A percentile compares a stretch with the other conserved stretches of the same genome.
phyloP scores from a whole-genome alignment of 2,329 filamentous ascomycete species.

The Alternaria postmessia region DNA sequence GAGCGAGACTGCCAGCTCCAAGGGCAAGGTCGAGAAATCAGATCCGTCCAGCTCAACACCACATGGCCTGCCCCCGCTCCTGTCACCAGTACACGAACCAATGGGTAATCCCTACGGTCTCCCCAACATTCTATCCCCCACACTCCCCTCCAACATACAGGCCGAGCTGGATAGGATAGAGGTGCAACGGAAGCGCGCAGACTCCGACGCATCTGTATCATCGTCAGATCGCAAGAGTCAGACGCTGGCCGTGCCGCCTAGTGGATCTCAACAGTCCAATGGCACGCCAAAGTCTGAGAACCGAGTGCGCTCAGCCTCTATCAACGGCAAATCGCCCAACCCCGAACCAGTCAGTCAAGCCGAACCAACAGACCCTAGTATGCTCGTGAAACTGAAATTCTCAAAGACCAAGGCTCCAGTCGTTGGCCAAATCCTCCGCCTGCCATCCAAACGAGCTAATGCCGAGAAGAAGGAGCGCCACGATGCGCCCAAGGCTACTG shows the following conservation, averaged over 20 bases:
- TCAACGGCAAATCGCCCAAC: constrained; percentile 39
- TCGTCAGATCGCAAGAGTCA: constrained; percentile 45
- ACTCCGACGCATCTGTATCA: constrained; percentile 46
- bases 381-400: constrained; percentile 62
- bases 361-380: constrained; percentile 26
- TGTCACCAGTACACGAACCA: constrained; percentile 53
- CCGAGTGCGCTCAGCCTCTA: constrained; percentile 36
- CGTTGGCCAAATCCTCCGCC: constrained; percentile 51
- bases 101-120: constrained; percentile 53
- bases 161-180: constrained; percentile 59
- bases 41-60: constrained; percentile 43
- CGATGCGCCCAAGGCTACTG: constrained; percentile 28
- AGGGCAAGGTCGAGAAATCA: constrained; percentile 39
- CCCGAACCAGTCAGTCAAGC: constrained; percentile 17
- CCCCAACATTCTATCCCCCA: constrained; percentile 65
- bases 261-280: constrained; percentile 26
- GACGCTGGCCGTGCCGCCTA: constrained; percentile 32
- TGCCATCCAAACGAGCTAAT: constrained; percentile 38
- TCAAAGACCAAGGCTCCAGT: constrained; percentile 58
- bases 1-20: constrained; percentile 51
- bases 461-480: constrained; percentile 40
- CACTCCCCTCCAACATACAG: constrained; percentile 64
- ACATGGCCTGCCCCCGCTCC: constrained; percentile 49
- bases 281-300: constrained; percentile 31
- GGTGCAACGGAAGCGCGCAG: constrained; percentile 45